Evolutionary conservation across 805 yeast genomes (phyloP), one percentile per base, ranked within the genome.

Genomic region (Tetrapisispora iriomotensis): DNA sequence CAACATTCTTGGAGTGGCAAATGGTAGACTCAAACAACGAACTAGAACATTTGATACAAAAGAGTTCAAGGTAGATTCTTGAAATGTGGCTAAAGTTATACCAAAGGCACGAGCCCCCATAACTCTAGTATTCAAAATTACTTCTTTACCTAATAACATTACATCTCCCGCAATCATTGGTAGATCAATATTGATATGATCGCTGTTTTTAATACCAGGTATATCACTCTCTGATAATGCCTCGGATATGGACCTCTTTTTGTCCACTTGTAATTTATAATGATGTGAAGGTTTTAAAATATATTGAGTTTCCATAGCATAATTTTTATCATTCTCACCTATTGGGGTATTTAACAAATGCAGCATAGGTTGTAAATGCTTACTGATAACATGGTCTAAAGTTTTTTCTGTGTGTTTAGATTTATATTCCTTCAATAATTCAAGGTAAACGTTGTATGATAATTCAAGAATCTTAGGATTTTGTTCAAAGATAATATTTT

Each of bases 101-200:
- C 97, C 97, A 50, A 80, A 68, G 0, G 94, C 92, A 26, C 64
- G 65, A 0, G 95, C 79, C 4, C 88, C 83, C 10, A 78, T 74
- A 13, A 83, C 67, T 59, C 92, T 79, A 3, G 94, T 82, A 35
- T 81, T 70, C 25, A 86, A 66, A 41, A 92, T 74, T 1, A 75
- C 75, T 22, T 84, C 88, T 34, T 70, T 61, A 0, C 95, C 95
- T 25, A 92, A 77, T 21, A 92, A 66, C 39, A 87, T 77, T 14
- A 92, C 82, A 61, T 92, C 99, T 52, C 98, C 98, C 33, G 77
- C 74, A 42, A 82, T 75, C 59, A 92, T 80, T 4, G 97, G 96
- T 3, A 94, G 82, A 62, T 92, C 99, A 43, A 92, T 88, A 56
- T 90, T 87, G 37, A 86, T 80, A 42, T 74, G 74, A 40, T 76